phyloP scores from a whole-genome alignment of 148 eudicot species.

The Dianthus caryophyllus region DNA sequence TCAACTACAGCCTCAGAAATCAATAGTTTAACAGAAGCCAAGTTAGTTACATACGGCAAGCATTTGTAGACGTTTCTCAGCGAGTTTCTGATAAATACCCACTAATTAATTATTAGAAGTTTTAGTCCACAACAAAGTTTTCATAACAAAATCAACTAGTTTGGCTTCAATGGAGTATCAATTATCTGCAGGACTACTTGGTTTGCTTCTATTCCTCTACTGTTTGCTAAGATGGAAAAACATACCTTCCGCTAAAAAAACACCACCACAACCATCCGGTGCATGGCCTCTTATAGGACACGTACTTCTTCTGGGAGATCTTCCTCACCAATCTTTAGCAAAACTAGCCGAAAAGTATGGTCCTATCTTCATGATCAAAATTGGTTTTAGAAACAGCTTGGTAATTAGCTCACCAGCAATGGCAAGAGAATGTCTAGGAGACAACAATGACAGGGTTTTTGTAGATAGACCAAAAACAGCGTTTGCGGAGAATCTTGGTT shows the following conservation, averaged over 20 bases:
- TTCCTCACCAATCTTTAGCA: conserved; percentile 25
- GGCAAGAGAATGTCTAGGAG: conserved; percentile 40
- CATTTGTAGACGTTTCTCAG: no score
- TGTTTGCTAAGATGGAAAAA: conserved; percentile 6
- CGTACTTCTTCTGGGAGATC: conserved; percentile 28
- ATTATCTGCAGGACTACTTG: neutral
- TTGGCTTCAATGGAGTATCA: conserved; percentile 3
- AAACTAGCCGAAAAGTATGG: conserved; percentile 39
- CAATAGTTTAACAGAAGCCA: no score
- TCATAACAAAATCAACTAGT: no score
- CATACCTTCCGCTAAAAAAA: neutral
- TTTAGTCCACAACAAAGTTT: no score
- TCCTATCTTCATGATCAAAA: conserved; percentile 30
- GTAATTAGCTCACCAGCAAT: conserved; percentile 33
- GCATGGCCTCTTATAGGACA: conserved; percentile 47
- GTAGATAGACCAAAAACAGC: conserved; percentile 19
- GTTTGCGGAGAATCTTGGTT: conserved; percentile 23
- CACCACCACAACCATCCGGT: conserved; percentile 37
- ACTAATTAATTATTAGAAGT: no score
- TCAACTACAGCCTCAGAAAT: no score
- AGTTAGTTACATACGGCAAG: no score
- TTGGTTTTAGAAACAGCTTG: conserved; percentile 24
- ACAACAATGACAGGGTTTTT: conserved; percentile 33
- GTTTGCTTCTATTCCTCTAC: neutral
- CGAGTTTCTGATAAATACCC: no score